Evolutionary conservation across 2,329 filamentous ascomycete genomes (phyloP).

Genomic region (Podosphaera aphanis): DNA sequence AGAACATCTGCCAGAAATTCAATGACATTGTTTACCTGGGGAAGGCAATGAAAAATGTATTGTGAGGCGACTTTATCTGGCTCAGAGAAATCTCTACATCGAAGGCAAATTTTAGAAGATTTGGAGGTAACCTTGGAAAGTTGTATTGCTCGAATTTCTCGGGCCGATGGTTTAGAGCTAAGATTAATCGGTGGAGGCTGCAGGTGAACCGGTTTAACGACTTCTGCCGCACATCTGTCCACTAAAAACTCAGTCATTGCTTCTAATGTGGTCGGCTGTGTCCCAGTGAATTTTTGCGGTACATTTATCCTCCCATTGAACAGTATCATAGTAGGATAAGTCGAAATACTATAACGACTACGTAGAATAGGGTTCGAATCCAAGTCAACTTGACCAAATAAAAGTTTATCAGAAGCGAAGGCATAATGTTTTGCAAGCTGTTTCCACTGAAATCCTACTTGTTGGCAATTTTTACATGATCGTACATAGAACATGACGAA

Average conservation of each 20-base stretch:
- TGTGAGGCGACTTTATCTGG: constrained; percentile 58
- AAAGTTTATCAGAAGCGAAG: constrained; percentile 42
- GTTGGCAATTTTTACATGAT: constrained; percentile 95
- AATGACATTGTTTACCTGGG: constrained; percentile 33
- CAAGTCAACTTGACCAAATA: constrained; percentile 85
- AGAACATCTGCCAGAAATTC: constrained; percentile 56
- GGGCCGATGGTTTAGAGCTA: constrained; percentile 15
- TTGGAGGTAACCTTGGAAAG: constrained; percentile 7
- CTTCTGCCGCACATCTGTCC: constrained; percentile 9
- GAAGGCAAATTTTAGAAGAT: constrained; percentile 34
- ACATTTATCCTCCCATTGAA: constrained; percentile 26
- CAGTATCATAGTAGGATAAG: constrained; percentile 91
- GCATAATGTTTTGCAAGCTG: constrained; percentile 57
- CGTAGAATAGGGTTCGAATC: constrained; percentile 59
- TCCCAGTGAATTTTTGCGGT: constrained; percentile 7
- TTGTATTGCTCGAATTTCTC: constrained; percentile 25
- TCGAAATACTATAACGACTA: constrained; percentile 47
- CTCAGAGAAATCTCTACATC: constrained; percentile 69
- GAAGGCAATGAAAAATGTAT: constrained; percentile 50
- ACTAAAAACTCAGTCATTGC: constrained; percentile 10
- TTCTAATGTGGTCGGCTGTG: constrained; percentile 4
- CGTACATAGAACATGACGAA: constrained; percentile 97
- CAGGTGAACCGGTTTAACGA: constrained; percentile 5
- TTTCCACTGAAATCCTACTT: constrained; percentile 71
- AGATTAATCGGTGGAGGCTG: constrained; percentile 13